Evolutionary conservation across 345 rosid species (phyloP), one percentile per base, ranked within the genome.

Genomic region (Microthlaspi erraticum): DNA sequence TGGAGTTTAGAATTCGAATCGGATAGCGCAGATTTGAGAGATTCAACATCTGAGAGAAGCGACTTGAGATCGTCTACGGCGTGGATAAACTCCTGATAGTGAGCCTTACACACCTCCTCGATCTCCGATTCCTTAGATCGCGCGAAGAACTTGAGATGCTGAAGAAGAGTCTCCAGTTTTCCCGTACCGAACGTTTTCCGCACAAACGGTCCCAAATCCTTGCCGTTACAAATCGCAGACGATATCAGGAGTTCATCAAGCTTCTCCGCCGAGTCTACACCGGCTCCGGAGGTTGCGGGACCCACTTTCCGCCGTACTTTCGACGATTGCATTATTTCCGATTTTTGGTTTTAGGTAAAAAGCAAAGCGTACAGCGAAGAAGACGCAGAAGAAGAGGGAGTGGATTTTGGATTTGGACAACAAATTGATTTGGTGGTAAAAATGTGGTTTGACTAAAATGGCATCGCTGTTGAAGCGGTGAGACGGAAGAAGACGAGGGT

Each of bases 41-140:
- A 87, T 33, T 93, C 98, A 54, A 91, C 98, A 69, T 93, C 98
- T 49, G 97, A 93, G 78, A 93, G 93, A 38, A 93, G 89, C 51
- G 98, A 93, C 78, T 95, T 91, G 66, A 93, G 98, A 73, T 91
- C 98, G 73, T 93, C 98, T 45, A 93, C 98, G 74, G 98, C 98
- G 48, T 84, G 81, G 71, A 91, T 93, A 84, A 93, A 93, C 69
- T 93, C 98, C 64, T 93, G 98, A 70, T 93, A 91, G 85, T 91
- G 98, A 72, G 97, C 97, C 62, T 89, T 91, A 73, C 98, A 93
- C 26, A 93, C 97, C 74, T 91, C 98, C 34, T 93, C 98, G 82
- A 93, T 93, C 86, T 93, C 98, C 5, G 97, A 84, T 54, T 93
- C 98, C 57, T 93, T 93, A 45, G 94, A 82, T 65, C 97, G 90